phyloP scores from a whole-genome alignment of 345 rosid species.

The Hibiscus mutabilis region DNA sequence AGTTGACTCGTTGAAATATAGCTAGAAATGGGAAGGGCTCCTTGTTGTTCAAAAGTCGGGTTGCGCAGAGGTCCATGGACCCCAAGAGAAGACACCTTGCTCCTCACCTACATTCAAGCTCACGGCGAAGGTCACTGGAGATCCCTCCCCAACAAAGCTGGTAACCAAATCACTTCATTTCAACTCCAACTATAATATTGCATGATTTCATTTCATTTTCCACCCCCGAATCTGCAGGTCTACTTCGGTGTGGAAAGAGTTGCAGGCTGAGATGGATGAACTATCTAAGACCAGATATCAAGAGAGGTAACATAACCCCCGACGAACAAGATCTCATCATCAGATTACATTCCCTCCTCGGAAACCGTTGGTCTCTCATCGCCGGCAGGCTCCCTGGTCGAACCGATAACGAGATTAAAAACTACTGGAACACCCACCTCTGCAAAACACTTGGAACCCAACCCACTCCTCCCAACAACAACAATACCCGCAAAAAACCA shows the following conservation, averaged over 20 bases:
- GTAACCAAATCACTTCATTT: constrained; percentile 13
- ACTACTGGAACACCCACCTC: constrained; percentile 54
- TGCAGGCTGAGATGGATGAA: constrained; percentile 71
- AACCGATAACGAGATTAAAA: constrained; percentile 73
- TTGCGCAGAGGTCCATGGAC: constrained; percentile 68
- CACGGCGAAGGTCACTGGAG: constrained; percentile 66
- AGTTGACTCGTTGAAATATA: neutral
- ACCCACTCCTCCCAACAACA: constrained; percentile 21
- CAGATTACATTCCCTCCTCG: constrained; percentile 48
- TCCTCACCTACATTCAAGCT: constrained; percentile 37
- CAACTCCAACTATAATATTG: neutral
- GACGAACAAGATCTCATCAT: constrained; percentile 58
- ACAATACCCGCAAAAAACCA: constrained; percentile 26
- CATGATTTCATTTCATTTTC: no score
- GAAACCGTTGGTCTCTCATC: constrained; percentile 65
- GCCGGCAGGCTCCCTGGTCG: constrained; percentile 60
- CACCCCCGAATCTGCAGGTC: constrained; percentile 17
- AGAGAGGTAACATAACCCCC: constrained; percentile 46
- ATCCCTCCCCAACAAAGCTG: constrained; percentile 53
- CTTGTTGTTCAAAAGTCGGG: constrained; percentile 42
- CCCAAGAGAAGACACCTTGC: constrained; percentile 51
- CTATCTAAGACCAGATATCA: constrained; percentile 55
- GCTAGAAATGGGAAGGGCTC: constrained; percentile 45
- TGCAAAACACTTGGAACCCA: constrained; percentile 33
- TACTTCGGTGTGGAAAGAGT: constrained; percentile 62